Evolutionary conservation across 257 asterid genomes (phyloP).

Genomic region (Capsicum baccatum): DNA sequence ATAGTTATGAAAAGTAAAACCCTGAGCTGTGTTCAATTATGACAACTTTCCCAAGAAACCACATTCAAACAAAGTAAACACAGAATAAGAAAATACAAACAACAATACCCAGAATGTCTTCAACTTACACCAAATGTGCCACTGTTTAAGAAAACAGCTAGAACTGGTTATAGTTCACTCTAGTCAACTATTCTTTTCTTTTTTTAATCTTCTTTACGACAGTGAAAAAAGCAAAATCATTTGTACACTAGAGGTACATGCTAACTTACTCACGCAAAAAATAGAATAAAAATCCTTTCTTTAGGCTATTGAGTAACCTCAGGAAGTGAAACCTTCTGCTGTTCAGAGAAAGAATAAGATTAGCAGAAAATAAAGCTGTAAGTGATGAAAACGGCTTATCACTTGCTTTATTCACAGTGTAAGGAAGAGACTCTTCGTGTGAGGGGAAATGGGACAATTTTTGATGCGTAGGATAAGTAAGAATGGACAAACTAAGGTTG

Average conservation of each 20-base stretch:
- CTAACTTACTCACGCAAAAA: not conserved
- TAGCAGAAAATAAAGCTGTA: slow-evolving; percentile 36
- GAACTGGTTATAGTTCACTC: slow-evolving; percentile 48
- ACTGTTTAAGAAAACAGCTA: slow-evolving; percentile 46
- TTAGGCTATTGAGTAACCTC: slow-evolving; percentile 33
- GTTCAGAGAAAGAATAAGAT: not conserved
- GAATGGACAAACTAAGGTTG: slow-evolving; percentile 32
- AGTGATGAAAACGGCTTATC: slow-evolving; percentile 65
- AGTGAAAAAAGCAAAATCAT: slow-evolving; percentile 47
- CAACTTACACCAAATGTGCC: slow-evolving; percentile 38
- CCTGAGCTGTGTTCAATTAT: slow-evolving; percentile 27
- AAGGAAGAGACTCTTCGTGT: not conserved
- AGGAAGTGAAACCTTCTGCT: slow-evolving; percentile 37
- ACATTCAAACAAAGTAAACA: slow-evolving; percentile 49
- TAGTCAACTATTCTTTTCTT: not conserved
- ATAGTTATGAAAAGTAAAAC: slow-evolving; percentile 33
- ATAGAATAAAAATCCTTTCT: slow-evolving; percentile 23
- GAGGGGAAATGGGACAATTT: slow-evolving; percentile 14
- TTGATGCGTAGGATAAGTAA: slow-evolving; percentile 46
- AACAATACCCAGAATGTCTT: slow-evolving; percentile 35
- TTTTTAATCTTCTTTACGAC: not conserved
- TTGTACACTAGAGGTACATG: slow-evolving; percentile 11
- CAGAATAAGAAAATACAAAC: slow-evolving; percentile 40
- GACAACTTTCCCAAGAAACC: slow-evolving; percentile 37
- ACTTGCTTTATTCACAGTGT: slow-evolving; percentile 38